Evolutionary conservation across 2,329 filamentous ascomycete species (phyloP).

Genomic region (Paracorniculantispora psalliotae): DNA sequence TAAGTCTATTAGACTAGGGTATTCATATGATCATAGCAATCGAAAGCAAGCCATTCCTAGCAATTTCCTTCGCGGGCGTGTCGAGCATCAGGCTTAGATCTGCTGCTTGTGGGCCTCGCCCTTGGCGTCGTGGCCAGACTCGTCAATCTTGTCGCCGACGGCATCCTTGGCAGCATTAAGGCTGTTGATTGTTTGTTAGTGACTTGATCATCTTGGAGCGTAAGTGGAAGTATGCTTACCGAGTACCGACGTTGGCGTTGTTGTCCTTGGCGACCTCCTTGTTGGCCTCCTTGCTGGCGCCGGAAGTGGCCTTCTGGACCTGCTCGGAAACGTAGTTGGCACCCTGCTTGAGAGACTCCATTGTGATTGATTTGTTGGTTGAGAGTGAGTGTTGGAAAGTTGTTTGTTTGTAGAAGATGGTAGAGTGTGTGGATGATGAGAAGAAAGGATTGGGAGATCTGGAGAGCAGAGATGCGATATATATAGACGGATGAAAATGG

Average conservation of each 20-base stretch:
- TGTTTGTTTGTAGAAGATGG: slow-evolving; percentile 15
- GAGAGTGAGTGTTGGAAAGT: slow-evolving; percentile 18
- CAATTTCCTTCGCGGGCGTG: not conserved
- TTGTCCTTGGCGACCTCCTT: slow-evolving; percentile 62
- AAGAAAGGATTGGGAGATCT: slow-evolving; percentile 22
- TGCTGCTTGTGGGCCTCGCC: slow-evolving; percentile 37
- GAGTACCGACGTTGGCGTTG: slow-evolving; percentile 48
- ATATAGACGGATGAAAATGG: slow-evolving; percentile 3
- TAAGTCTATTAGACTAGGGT: slow-evolving; percentile 6
- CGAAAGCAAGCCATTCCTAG: not conserved
- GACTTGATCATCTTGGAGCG: not conserved
- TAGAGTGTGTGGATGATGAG: slow-evolving; percentile 8
- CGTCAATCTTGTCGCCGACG: slow-evolving; percentile 40
- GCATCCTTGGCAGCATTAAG: slow-evolving; percentile 46
- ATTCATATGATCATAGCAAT: slow-evolving; percentile 2
- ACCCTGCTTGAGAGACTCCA: slow-evolving; percentile 54
- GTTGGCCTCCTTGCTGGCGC: slow-evolving; percentile 64
- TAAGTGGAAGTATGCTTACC: slow-evolving; percentile 31
- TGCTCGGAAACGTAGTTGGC: slow-evolving; percentile 63
- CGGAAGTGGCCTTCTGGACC: slow-evolving; percentile 51
- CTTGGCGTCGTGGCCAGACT: slow-evolving; percentile 36
- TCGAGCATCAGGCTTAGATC: slow-evolving; percentile 25
- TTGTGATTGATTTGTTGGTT: slow-evolving; percentile 27
- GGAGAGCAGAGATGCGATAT: slow-evolving; percentile 11
- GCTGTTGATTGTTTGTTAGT: slow-evolving; percentile 26